Conservation (phyloP, 495 filamentous ascomycete genomes). For the Aspergillus nidulans region DNA sequence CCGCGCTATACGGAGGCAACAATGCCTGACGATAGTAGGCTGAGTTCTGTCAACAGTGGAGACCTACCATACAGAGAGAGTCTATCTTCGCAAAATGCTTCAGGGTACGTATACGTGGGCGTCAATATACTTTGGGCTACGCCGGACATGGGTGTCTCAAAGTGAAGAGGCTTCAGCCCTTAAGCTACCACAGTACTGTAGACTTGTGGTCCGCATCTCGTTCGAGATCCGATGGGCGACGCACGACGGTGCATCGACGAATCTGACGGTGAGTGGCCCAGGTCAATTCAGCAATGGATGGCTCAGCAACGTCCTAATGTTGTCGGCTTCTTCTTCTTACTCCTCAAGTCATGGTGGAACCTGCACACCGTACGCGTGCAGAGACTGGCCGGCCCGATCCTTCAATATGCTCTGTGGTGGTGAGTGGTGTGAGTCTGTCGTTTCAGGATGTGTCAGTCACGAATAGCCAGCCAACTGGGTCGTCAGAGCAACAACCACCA, state of each 20-base stretch:
- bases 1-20: background rate
- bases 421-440: background rate
- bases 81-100: background rate
- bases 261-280: too few relatives aligned
- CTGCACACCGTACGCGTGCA: background rate
- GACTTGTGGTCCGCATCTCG: too few relatives aligned
- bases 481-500: background rate
- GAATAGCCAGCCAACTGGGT: background rate
- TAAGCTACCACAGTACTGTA: too few relatives aligned
- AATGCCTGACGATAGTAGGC: background rate
- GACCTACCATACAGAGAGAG: background rate
- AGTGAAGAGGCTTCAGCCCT: too few relatives aligned
- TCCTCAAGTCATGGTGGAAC: background rate
- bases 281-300: too few relatives aligned
- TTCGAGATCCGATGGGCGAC: too few relatives aligned
- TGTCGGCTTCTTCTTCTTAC: background rate
- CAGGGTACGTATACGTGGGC: too few relatives aligned
- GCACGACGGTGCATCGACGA: too few relatives aligned
- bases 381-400: background rate
- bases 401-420: background rate
- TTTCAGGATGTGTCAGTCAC: conserved; percentile 1
- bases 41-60: background rate
- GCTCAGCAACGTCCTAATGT: background rate
- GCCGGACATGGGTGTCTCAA: too few relatives aligned
- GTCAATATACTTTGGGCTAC: too few relatives aligned